Percentiles rank a stretch among this genome's conserved stretches.
These are phyloP conservation scores for Ophiocordyceps sinensis DNA, from an alignment of 2,329 filamentous ascomycete species.

Conservation along the genomic window DNA sequence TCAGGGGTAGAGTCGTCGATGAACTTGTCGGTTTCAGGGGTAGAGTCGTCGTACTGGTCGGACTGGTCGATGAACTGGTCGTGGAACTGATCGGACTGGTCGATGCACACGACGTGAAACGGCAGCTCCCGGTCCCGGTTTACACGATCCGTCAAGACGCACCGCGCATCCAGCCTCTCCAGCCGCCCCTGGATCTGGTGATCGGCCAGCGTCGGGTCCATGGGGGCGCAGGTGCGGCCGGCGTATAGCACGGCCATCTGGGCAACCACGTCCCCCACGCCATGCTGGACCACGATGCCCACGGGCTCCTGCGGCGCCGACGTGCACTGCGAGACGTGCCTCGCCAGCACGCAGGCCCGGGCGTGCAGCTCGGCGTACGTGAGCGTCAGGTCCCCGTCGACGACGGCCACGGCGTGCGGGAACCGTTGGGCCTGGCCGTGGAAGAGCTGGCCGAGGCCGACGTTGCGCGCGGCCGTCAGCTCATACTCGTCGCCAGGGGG, in stretches of 20 bases:
- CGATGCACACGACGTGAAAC: background rate
- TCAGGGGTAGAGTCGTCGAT: no score
- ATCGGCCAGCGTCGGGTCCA: background rate
- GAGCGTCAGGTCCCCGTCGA: background rate
- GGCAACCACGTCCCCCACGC: background rate
- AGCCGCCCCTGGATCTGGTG: background rate
- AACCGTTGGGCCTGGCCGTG: background rate
- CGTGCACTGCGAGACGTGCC: background rate
- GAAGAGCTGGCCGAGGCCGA: background rate
- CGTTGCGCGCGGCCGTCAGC: background rate
- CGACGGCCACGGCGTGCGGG: background rate
- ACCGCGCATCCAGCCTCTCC: background rate
- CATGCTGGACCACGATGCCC: constrained; percentile 1
- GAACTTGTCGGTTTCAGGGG: no score
- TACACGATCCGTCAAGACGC: background rate
- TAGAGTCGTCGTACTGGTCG: no score
- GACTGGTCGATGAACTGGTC: no score
- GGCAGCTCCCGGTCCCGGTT: background rate
- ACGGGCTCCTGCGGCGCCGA: background rate
- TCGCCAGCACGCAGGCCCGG: background rate
- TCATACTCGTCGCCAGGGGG: background rate
- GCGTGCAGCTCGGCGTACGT: background rate
- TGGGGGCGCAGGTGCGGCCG: background rate
- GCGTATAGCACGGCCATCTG: background rate
- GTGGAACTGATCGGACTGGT: no score